Evolutionary conservation across 208 protist genomes (phyloP), one percentile per base, ranked within the genome.

Genomic region (Angomonas deanei): DNA sequence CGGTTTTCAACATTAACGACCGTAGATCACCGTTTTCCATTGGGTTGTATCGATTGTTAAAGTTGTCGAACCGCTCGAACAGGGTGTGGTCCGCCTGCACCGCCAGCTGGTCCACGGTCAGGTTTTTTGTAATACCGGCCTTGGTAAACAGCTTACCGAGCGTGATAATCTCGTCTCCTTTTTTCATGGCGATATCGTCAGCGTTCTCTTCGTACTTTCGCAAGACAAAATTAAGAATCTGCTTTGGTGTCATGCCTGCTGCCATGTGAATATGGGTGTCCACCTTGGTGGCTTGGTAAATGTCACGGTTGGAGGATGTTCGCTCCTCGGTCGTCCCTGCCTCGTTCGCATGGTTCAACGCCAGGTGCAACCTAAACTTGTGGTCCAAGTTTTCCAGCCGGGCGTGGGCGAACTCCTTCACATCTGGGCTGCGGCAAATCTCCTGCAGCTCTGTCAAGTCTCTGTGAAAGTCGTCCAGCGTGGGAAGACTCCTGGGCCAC

Each of bases 21-120:
- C 97, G 90, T 21, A 99, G 69, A 47, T 96, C 84, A 17, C 80
- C 80, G 62, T 93, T 91, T 24, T 97, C 97, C 74, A 98, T 91
- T 15, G 97, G 98, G 75, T 98, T 98, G 86, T 99, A 99, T 74
- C 98, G 98, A 77, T 97, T 88, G 76, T 99, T 99, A 81, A 99
- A 99, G 70, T 98, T 98, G 78, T 99, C 98, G 82, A 99, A 99
- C 55, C 98, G 93, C 50, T 99, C 96, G 64, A 98, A 98, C 6
- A 98, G 87, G 50, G 96, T 90, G 61, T 94, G 84, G 74, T 98
- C 92, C n/a, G 96, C 96, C 65, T 98, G 91, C 54, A 98, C 88
- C 66, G 97, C 97, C 21, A 99, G 74, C 64, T 96, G 96, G 64
- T 99, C 95, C 17, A 99, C 93, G 30, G 84, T 97, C 34, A 99